Evolutionary conservation across 2,329 filamentous ascomycete species (phyloP).

Genomic region (Esteya vermicola): DNA sequence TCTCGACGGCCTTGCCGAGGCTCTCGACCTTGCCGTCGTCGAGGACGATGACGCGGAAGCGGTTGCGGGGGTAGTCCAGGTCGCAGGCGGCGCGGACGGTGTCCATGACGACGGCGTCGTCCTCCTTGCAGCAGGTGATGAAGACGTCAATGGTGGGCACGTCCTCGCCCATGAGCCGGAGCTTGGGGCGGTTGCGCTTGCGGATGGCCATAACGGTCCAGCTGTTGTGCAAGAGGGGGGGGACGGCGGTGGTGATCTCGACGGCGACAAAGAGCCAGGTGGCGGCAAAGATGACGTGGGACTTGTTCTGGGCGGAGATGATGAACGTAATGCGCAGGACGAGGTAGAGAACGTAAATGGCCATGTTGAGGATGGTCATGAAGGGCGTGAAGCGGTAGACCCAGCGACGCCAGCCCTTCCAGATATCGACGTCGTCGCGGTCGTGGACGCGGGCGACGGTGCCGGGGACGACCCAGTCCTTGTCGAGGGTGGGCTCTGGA

Average conservation of each 20-base stretch:
- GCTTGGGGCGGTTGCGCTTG: constrained; percentile 34
- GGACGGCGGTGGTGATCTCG: constrained; percentile 37
- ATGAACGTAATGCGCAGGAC: constrained; percentile 36
- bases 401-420: constrained; percentile 27
- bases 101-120: constrained; percentile 39
- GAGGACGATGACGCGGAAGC: constrained; percentile 39
- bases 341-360: constrained; percentile 33
- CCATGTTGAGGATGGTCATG: constrained; percentile 24
- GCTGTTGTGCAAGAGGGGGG: constrained; percentile 39
- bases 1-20: constrained; percentile 19
- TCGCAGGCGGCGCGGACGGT: constrained; percentile 38
- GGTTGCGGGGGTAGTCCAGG: constrained; percentile 37
- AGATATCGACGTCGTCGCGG: constrained; percentile 29
- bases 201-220: constrained; percentile 45
- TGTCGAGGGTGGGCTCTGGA: constrained; percentile 13
- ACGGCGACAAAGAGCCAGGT: constrained; percentile 45
- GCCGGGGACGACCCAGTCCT: constrained; percentile 19
- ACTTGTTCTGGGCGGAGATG: constrained; percentile 30
- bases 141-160: constrained; percentile 42
- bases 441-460: constrained; percentile 25
- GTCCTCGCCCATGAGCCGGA: constrained; percentile 31
- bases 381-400: constrained; percentile 23
- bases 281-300: constrained; percentile 25
- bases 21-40: constrained; percentile 36
- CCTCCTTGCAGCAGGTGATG: constrained; percentile 42